Base-by-base conservation (phyloP, 371 early-diverging fungal species). In the Mucor irregularis region DNA sequence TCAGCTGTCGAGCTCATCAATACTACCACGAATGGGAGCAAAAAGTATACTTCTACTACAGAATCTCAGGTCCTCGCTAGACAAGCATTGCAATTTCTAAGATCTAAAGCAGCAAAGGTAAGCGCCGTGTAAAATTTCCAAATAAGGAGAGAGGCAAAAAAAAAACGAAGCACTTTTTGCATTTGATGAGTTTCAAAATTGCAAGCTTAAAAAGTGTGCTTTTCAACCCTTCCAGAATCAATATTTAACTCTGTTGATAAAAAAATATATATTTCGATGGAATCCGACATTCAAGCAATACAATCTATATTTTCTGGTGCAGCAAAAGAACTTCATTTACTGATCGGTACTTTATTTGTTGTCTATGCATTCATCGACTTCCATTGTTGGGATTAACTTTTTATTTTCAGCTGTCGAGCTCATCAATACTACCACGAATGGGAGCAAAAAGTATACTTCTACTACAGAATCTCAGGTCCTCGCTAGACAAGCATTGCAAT, bases 101-200 rank as follows among this genome's bases (percentile, higher is more conserved):
- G 73, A 19, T 53, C 48, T 2, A 51, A 64, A 55, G 73, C 73
- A 39, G 64, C 64, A 16, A 72, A 68, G 49, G 73, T 72, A 64
- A 54, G 33, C 11, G 24, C 25, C 6, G 16, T 38, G 19, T 33
- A 25, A 5, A n/a, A n/a, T n/a, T n/a, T n/a, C n/a, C n/a, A n/a
- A n/a, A n/a, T n/a, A n/a, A n/a, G n/a, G n/a, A n/a, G n/a, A n/a
- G n/a, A n/a, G n/a, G n/a, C n/a, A n/a, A n/a, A n/a, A n/a, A n/a
- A n/a, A n/a, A n/a, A n/a, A n/a, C n/a, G n/a, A n/a, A n/a, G n/a
- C n/a, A n/a, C n/a, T n/a, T n/a, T n/a, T n/a, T n/a, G n/a, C n/a
- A n/a, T n/a, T n/a, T n/a, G n/a, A n/a, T n/a, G n/a, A n/a, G n/a
- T n/a, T n/a, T n/a, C n/a, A n/a, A n/a, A n/a, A n/a, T n/a, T n/a